These are phyloP conservation scores for Herpotrichia juniperi DNA, from an alignment of 2,329 filamentous ascomycete species.

Conservation along the genomic window DNA sequence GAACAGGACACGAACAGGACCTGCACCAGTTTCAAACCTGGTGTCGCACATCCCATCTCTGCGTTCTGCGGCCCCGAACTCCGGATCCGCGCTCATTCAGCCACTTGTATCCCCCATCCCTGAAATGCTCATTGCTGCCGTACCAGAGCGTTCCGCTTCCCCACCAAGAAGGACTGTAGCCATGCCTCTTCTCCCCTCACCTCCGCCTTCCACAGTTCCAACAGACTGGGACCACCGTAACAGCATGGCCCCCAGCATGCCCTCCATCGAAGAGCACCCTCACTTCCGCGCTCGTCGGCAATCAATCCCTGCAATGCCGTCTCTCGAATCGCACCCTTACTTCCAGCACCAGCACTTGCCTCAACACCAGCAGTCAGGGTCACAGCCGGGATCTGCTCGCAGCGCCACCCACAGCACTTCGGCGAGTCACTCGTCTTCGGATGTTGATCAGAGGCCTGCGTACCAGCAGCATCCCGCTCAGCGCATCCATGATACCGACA, in stretches of 20 bases:
- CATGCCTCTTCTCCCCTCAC: constrained; percentile 37
- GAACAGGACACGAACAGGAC: constrained; percentile 26
- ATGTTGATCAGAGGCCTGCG: constrained; percentile 25
- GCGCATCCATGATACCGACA: constrained; percentile 33
- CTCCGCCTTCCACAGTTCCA: constrained; percentile 32
- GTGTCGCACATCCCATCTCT: constrained; percentile 38
- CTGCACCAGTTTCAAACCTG: constrained; percentile 27
- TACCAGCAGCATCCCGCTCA: constrained; percentile 42
- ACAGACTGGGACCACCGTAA: constrained; percentile 21
- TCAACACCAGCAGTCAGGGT: not conserved
- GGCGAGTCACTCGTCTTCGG: constrained; percentile 4
- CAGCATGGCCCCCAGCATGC: constrained; percentile 36
- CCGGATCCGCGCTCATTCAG: constrained; percentile 20
- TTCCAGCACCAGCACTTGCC: constrained; percentile 15
- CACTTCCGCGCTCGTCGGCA: constrained; percentile 16
- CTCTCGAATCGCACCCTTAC: constrained; percentile 25
- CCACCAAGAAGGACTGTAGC: constrained; percentile 30
- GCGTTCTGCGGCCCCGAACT: constrained; percentile 14
- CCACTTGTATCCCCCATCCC: constrained; percentile 23
- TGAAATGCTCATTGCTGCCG: constrained; percentile 25
- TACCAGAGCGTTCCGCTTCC: constrained; percentile 17
- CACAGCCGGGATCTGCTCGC: constrained; percentile 1
- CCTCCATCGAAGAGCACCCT: constrained; percentile 39
- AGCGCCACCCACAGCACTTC: constrained; percentile 5
- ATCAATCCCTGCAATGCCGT: constrained; percentile 18